Evolutionary conservation across 108 stramenopile genomes (phyloP), one percentile per base, ranked within the genome.

Genomic region (Licmophora abbreviata): DNA sequence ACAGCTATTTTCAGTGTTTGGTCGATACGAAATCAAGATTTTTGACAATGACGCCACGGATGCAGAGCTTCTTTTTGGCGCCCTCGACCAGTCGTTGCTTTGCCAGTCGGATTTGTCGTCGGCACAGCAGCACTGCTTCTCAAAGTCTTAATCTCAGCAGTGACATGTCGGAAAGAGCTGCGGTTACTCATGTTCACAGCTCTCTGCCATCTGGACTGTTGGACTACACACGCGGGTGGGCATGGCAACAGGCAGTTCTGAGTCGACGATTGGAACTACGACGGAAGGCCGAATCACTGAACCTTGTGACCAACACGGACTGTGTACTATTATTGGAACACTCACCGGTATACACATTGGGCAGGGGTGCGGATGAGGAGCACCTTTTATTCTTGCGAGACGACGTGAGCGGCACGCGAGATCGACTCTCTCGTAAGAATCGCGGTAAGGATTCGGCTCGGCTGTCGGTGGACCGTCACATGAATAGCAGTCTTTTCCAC

Each of bases 271-370:
- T 86, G 45, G 28, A 62, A 44, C 3, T 27, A 8, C 54, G 59
- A 38, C 59, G 56, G 9, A 22, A 29, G 27, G 29, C 22, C 14
- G 29, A 6, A 29, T 15, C 1, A 29, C 12, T 17, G 15, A 44
- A 30, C 18, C 48, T 9, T 4, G 21, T 12, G 21, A 14, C 37
- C 21, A 29, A 33, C 30, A 32, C 6, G 51, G 83, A 89, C 57
- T 61, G 59, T 15, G 57, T 99, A 12, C 49, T 99, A 4, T 47
- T 97, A n/a, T 72, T 97, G 41, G 95, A 99, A 62, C 98, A 99
- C 59, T 32, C 70, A 10, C 92, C 91, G 12, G 94, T 96, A n/a
- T 97, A 97, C 68, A 99, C 98, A 4, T 69, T 99, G 21, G 98
- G 98, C 6, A 68, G 96, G 42, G 93, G 90, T 9, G 92, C 95